Base-by-base conservation (phyloP, 2,329 filamentous ascomycete genomes). In the Fusarium sp. region DNA sequence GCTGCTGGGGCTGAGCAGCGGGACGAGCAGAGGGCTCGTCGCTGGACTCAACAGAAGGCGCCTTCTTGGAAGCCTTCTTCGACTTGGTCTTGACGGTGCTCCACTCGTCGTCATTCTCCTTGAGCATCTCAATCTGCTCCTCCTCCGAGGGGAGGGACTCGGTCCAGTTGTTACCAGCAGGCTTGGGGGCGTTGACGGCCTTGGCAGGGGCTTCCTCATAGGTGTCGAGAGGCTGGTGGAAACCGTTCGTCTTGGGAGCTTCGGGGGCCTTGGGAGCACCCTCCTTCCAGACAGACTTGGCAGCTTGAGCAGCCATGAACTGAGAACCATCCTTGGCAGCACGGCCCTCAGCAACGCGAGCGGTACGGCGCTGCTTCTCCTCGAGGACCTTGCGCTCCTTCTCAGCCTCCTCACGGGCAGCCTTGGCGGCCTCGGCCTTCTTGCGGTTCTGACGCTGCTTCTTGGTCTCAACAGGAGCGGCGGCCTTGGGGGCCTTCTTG, bases 361-460 rank as follows among this genome's bases (percentile, higher is more conserved):
- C 95, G 69, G 89, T 88, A 72, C 95, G 93, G 74, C 95, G 91
- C 86, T 98, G 95, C 82, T 93, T 92, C 86, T 98, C 95, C 78
- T 94, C 87, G 70, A 94, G 87, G 41, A 86, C 86, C 85, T 94
- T 94, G 80, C 95, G 92, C 79, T 94, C 88, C 80, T 92, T 90
- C 85, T 98, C 95, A 1, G 93, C 91, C 77, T 94, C 93, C 80
- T 95, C 92, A 33, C 93, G 91, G 67, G 90, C 88, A 33, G 88
- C 86, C 87, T 94, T 97, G 79, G 92, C 91, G 67, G 91, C 92
- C 84, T 98, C 95, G 41, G 90, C 92, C 91, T 98, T 98, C 86
- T 93, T 91, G 76, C 92, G 91, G 86, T 98, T 97, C 86, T 98
- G 95, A 69, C 95, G 92, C 86, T 97, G 94, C 88, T 98, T 98